phyloP scores from a whole-genome alignment of 768 basidiomycete genomes.

The Boletus pseudopeckii region DNA sequence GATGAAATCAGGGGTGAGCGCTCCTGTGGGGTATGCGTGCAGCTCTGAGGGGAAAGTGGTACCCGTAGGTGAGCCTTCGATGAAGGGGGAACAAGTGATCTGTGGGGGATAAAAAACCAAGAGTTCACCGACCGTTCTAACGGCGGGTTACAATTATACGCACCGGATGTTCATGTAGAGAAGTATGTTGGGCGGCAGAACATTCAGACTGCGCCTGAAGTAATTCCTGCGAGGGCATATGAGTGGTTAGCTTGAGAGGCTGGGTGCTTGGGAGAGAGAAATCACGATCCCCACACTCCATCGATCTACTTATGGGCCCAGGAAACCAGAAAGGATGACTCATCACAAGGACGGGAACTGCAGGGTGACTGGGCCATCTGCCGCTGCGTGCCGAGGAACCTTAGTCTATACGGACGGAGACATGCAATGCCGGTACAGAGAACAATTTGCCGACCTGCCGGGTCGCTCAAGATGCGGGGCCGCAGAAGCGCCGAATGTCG shows the following conservation, averaged over 20 bases:
- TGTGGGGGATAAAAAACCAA: background rate
- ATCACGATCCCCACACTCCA: background rate
- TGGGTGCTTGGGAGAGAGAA: background rate
- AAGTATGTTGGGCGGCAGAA: background rate
- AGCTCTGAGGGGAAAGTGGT: background rate
- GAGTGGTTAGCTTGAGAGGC: background rate
- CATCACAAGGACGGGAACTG: background rate
- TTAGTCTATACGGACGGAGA: background rate
- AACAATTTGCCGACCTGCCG: constrained; percentile 1
- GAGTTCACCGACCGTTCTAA: background rate
- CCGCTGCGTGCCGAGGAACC: constrained; percentile 17
- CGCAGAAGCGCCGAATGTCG: background rate
- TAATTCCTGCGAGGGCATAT: constrained; percentile 4
- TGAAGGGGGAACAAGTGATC: background rate
- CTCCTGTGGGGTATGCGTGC: background rate
- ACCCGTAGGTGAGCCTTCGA: background rate
- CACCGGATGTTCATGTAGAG: background rate
- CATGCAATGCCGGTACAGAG: background rate
- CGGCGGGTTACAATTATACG: background rate
- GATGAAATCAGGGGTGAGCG: constrained; percentile 9
- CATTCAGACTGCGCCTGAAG: background rate
- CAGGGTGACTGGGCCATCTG: background rate
- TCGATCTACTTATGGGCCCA: constrained; percentile 14
- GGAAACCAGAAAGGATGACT: constrained; percentile 2
- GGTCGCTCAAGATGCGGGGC: background rate